phyloP scores from a whole-genome alignment of 148 eudicot genomes.

The Mesembryanthemum crystallinum region DNA sequence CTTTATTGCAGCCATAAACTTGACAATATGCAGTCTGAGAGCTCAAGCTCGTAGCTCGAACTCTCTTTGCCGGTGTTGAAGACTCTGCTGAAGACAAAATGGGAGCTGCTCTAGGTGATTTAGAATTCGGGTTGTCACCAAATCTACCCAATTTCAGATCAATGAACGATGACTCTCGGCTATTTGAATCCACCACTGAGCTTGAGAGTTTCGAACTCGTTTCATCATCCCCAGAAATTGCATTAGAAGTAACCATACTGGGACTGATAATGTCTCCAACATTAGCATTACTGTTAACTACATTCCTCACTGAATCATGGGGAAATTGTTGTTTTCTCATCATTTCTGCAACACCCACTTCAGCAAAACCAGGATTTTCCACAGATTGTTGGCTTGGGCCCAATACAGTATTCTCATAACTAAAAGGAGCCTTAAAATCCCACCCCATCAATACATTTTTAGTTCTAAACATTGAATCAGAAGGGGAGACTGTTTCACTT shows the following conservation, averaged over 20 bases:
- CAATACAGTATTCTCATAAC: slow-evolving; percentile 31
- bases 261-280: slow-evolving; percentile 25
- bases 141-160: slow-evolving; percentile 62
- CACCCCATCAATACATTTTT: slow-evolving; percentile 30
- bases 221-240: slow-evolving; percentile 36
- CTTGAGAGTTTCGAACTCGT: slow-evolving; percentile 35
- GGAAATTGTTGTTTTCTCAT: slow-evolving; percentile 27
- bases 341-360: slow-evolving; percentile 39
- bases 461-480: slow-evolving; percentile 25
- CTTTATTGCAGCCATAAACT: slow-evolving; percentile 74
- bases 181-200: slow-evolving; percentile 45
- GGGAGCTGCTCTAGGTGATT: slow-evolving; percentile 26
- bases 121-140: slow-evolving; percentile 29
- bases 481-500: slow-evolving; percentile 34
- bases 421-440: slow-evolving; percentile 22
- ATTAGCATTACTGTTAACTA: slow-evolving; percentile 15
- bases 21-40: slow-evolving; percentile 54
- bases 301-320: slow-evolving; percentile 27
- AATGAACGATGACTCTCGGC: slow-evolving; percentile 39
- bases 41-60: slow-evolving; percentile 32
- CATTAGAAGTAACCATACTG: slow-evolving; percentile 28
- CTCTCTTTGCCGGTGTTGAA: slow-evolving; percentile 42
- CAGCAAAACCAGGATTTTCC: slow-evolving; percentile 39
- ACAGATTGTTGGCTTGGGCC: slow-evolving; percentile 28
- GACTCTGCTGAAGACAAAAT: slow-evolving; percentile 35